Evolutionary conservation across 2,329 filamentous ascomycete genomes (phyloP), one percentile per base, ranked within the genome.

Genomic region (Hypoxylon sp.): DNA sequence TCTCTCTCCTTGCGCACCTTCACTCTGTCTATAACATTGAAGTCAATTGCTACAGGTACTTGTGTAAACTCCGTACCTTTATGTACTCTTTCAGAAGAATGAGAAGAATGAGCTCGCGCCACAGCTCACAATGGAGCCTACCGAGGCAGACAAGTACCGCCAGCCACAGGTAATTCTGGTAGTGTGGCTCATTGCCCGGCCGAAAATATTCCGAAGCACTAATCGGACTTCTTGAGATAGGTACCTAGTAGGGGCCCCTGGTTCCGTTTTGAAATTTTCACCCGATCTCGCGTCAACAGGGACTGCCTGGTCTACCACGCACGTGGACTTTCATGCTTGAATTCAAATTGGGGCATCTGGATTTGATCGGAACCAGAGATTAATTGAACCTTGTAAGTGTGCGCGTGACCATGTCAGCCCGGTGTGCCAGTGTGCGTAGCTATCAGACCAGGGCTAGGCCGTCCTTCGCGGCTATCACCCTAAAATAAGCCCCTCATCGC

Each of bases 361-460:
- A 41, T 41, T 41, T 8, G 37, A 41, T 41, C 6, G n/a, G 16
- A 16, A 11, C 37, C 21, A n/a, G 5, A n/a, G 23, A 47, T n/a
- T 50, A 11, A 50, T 50, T 50, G 32, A 32, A 3, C 29, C 7
- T 27, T 9, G 21, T 27, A 58, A 25, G 9, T 58, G 55, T 30
- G 32, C 55, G 55, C 55, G 32, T 58, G 55, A 58, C 32, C 41
- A 11, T 16, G 16, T 32, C n/a, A n/a, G n/a, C n/a, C n/a, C n/a
- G n/a, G n/a, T n/a, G n/a, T n/a, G n/a, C n/a, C n/a, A n/a, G n/a
- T n/a, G n/a, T n/a, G n/a, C n/a, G n/a, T n/a, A n/a, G n/a, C n/a
- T n/a, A n/a, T n/a, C n/a, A n/a, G n/a, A n/a, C n/a, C n/a, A n/a
- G n/a, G n/a, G 34, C 34, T 37, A 37, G 34, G 34, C 34, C 16